Conservation (phyloP, 495 filamentous ascomycete species). For the Sabuloglossum arenarium region DNA sequence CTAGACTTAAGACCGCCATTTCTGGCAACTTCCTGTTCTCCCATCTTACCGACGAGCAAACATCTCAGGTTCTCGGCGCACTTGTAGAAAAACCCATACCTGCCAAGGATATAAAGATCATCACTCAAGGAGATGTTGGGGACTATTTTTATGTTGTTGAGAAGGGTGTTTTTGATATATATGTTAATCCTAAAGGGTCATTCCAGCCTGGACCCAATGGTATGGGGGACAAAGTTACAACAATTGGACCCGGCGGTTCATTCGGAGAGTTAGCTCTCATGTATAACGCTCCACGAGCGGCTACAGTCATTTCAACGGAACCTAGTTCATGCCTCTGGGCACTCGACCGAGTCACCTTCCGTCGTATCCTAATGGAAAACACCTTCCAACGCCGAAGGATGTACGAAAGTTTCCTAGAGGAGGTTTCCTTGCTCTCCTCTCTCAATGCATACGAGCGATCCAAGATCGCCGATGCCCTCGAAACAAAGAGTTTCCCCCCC, state of each 20-base stretch:
- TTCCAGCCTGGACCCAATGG: slow-evolving; percentile 68
- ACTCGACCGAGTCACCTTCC: slow-evolving; percentile 87
- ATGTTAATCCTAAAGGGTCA: slow-evolving; percentile 62
- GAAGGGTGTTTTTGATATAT: slow-evolving; percentile 72
- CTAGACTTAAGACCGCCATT: slow-evolving; percentile 61
- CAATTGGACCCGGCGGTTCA: slow-evolving; percentile 72
- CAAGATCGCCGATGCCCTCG: slow-evolving; percentile 91
- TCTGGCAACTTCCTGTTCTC: slow-evolving; percentile 84
- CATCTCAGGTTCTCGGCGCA: slow-evolving; percentile 67
- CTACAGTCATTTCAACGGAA: slow-evolving; percentile 75
- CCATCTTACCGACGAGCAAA: slow-evolving; percentile 84
- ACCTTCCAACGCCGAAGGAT: slow-evolving; percentile 88
- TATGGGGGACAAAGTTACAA: slow-evolving; percentile 65
- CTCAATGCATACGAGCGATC: slow-evolving; percentile 80
- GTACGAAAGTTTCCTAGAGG: slow-evolving; percentile 95
- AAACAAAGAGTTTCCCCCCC: slow-evolving; percentile 69
- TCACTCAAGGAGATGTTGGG: slow-evolving; percentile 84
- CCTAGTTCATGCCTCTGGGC: slow-evolving; percentile 71
- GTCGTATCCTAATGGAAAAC: slow-evolving; percentile 93
- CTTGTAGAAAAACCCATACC: slow-evolving; percentile 90
- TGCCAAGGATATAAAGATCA: slow-evolving; percentile 87
- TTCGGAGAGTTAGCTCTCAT: slow-evolving; percentile 95
- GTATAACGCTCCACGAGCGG: slow-evolving; percentile 97
- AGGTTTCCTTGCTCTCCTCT: slow-evolving; percentile 69
- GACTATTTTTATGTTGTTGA: slow-evolving; percentile 98